Evolutionary conservation across 179 eudicot species (phyloP).

Genomic region (Camellia oleifera): DNA sequence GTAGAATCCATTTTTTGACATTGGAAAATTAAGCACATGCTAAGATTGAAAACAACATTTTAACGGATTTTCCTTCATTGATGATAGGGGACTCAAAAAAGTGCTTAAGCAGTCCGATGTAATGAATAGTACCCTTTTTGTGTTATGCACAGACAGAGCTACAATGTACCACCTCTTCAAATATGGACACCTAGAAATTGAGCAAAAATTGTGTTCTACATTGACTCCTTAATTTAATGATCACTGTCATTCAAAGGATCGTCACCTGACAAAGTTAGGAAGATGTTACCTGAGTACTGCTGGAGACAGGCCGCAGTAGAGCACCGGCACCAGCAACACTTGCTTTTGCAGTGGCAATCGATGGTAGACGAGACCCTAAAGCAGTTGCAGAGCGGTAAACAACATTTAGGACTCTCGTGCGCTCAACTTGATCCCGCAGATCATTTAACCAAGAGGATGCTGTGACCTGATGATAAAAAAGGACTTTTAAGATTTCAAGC

Average conservation of each 20-base stretch:
- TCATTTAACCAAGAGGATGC: conserved; percentile 97
- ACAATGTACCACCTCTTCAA: neutral
- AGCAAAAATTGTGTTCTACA: neutral
- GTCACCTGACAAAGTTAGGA: neutral
- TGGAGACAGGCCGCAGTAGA: conserved; percentile 79
- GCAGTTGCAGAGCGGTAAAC: conserved; percentile 96
- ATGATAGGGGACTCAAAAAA: neutral
- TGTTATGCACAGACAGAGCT: neutral
- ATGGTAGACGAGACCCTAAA: conserved; percentile 88
- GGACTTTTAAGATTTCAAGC: neutral
- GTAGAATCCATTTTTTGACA: neutral
- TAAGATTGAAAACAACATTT: neutral
- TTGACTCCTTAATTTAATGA: neutral
- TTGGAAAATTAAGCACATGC: neutral
- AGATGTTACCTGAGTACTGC: conserved; percentile 74
- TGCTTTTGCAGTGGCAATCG: conserved; percentile 85
- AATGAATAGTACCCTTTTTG: neutral
- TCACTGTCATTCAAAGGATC: neutral
- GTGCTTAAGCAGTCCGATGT: neutral
- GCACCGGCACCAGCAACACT: conserved; percentile 96
- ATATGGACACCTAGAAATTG: neutral
- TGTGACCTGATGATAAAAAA: conserved; percentile 59
- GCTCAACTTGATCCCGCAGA: conserved; percentile 93
- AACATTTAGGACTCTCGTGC: conserved; percentile 74
- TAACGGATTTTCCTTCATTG: neutral